These are phyloP conservation scores for Diaporthe humulicola DNA, from an alignment of 2,329 filamentous ascomycete species.

Conservation along the genomic window DNA sequence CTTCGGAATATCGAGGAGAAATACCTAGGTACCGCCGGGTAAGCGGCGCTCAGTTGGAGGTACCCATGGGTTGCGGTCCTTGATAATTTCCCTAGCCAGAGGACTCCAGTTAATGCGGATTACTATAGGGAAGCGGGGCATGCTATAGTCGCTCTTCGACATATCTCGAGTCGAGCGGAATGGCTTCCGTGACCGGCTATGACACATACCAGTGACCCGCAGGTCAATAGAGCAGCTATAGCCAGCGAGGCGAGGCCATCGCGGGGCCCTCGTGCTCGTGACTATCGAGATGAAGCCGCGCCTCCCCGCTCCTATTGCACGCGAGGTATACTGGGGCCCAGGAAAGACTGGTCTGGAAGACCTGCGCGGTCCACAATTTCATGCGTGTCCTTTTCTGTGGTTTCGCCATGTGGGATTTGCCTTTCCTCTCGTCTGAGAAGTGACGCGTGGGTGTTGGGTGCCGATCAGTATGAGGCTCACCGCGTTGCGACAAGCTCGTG, in stretches of 20 bases:
- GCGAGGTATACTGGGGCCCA: neutral
- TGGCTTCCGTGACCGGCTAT: neutral
- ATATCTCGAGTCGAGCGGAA: neutral
- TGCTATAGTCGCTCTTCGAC: slow-evolving; percentile 4
- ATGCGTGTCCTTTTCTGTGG: neutral
- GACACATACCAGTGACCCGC: neutral
- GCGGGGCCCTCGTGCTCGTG: slow-evolving; percentile 12
- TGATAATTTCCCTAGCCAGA: slow-evolving; percentile 1
- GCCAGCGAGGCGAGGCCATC: neutral
- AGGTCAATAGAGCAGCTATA: neutral
- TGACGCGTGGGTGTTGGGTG: neutral
- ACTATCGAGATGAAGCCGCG: neutral
- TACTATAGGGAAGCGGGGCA: slow-evolving; percentile 18
- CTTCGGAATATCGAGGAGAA: slow-evolving; percentile 5
- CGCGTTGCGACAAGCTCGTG: slow-evolving; percentile 11
- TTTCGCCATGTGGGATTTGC: neutral
- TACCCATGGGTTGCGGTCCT: neutral
- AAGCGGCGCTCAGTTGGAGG: neutral
- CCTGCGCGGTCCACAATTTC: neutral
- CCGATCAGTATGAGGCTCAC: neutral
- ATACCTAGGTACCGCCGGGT: slow-evolving; percentile 15
- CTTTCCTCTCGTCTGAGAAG: neutral
- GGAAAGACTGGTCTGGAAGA: neutral
- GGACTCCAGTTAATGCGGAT: slow-evolving; percentile 9
- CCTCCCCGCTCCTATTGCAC: neutral